Evolutionary conservation across 148 eudicot genomes (phyloP), one percentile per base, ranked within the genome.

Genomic region (Linanthus parryae): DNA sequence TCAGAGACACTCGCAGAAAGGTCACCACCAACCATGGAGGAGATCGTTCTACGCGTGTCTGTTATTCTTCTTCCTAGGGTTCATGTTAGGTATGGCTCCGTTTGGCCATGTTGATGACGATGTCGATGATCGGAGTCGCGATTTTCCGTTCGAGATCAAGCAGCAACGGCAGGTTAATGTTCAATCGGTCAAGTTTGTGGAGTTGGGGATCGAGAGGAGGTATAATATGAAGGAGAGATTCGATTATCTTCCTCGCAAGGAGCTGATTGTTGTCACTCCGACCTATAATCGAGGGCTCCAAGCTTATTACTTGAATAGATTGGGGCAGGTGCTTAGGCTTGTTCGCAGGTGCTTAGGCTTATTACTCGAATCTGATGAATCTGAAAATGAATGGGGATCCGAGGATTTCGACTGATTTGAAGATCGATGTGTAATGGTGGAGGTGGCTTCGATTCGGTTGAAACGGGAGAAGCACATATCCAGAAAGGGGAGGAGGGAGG

Each of bases 211-310:
- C n/a, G 54, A 54, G 33, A 31, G 46, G 44, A 43, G 44, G 22
- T 20, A 33, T 26, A 28, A 56, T 26, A 21, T 20, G 23, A 34
- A 64, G 19, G 73, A 66, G 54, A 78, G 62, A 10, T 66, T 66
- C 36, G 82, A 73, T 58, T 61, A 48, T 54, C 29, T 51, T 12
- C 66, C 69, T 10, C 51, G 59, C 38, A 82, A 82, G 52, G 57
- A 71, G 61, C 16, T 85, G 65, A 82, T 85, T 69, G 73, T 85
- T 28, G 89, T 85, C 26, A 79, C 89, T 1, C 85, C 95, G 8
- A 85, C 95, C 4, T 82, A 82, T 57, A 79, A 69, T 48, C 59
- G 95, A 35, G 74, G 69, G 3, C 63, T 76, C 23, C 95, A 85
- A 52, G 78, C 67, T 13, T 85, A 72, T 42, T 85, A 71, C 66